phyloP scores from a whole-genome alignment of 1,284 basidiomycete genomes.

The Neonothopanus nambi region DNA sequence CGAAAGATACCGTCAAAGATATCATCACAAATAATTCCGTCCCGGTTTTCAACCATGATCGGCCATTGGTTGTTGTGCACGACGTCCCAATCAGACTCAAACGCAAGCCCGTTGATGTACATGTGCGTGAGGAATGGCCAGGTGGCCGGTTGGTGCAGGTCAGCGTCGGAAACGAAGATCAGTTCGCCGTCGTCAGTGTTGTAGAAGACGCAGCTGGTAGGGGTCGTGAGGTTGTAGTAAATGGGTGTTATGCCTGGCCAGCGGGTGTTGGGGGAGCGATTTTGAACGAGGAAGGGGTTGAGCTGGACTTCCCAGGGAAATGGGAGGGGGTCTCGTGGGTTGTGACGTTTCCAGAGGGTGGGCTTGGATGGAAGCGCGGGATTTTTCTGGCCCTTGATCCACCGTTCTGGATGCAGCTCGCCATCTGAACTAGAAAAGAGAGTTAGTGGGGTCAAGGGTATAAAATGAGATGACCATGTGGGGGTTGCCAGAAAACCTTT shows the following conservation, averaged over 20 bases:
- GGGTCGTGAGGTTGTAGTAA: constrained; percentile 46
- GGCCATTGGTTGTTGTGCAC: constrained; percentile 49
- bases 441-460: constrained; percentile 19
- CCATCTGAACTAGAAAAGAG: constrained; percentile 28
- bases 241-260: constrained; percentile 41
- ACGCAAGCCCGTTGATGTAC: constrained; percentile 38
- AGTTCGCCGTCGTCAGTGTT: constrained; percentile 24
- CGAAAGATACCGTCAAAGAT: constrained; percentile 46
- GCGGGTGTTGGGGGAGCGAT: constrained; percentile 22
- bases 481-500: constrained; percentile 11
- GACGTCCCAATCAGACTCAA: constrained; percentile 35
- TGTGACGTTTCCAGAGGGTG: constrained; percentile 41
- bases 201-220: constrained; percentile 26
- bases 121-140: constrained; percentile 55
- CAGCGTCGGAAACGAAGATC: constrained; percentile 31
- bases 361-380: constrained; percentile 51
- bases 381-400: constrained; percentile 48
- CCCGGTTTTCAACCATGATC: constrained; percentile 44
- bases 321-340: constrained; percentile 34
- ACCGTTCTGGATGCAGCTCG: constrained; percentile 41
- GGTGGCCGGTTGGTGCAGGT: constrained; percentile 58
- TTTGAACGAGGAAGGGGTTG: constrained; percentile 54
- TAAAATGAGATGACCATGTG: no score
- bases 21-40: constrained; percentile 51
- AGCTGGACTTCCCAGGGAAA: constrained; percentile 49